A percentile compares a stretch with the other conserved stretches of the same genome.
Evolutionary conservation across 345 rosid genomes (phyloP).

Genomic region (Citrus mangshanensis): DNA sequence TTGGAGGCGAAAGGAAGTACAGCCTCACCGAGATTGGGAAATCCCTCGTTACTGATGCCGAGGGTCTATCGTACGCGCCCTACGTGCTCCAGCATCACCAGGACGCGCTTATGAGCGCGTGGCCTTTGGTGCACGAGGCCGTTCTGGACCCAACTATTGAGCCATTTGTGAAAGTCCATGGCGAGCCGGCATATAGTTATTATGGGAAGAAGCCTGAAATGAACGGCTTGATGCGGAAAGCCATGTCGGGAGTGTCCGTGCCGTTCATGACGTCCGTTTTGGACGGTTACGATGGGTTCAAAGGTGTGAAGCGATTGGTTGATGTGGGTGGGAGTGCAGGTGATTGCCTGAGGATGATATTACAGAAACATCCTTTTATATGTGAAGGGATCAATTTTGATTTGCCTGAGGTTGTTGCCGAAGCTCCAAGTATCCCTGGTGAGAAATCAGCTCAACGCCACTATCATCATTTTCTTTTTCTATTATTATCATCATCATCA

Average conservation of each 20-base stretch:
- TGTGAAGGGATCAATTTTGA: slow-evolving; percentile 76
- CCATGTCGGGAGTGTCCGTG: slow-evolving; percentile 89
- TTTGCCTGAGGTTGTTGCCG: slow-evolving; percentile 79
- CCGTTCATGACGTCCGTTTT: slow-evolving; percentile 78
- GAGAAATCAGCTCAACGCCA: neutral
- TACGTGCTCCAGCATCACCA: slow-evolving; percentile 96
- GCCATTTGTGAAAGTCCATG: slow-evolving; percentile 75
- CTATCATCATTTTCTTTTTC: too few species aligned
- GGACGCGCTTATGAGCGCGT: slow-evolving; percentile 75
- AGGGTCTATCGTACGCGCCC: slow-evolving; percentile 70
- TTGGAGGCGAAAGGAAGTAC: slow-evolving; percentile 46
- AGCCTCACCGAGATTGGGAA: slow-evolving; percentile 71
- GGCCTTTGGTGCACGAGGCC: slow-evolving; percentile 81
- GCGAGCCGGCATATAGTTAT: slow-evolving; percentile 62
- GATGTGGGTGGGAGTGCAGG: slow-evolving; percentile 98
- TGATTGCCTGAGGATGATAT: slow-evolving; percentile 84
- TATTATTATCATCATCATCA: too few species aligned
- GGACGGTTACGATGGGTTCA: slow-evolving; percentile 68
- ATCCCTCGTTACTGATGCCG: slow-evolving; percentile 67
- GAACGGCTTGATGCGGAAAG: slow-evolving; percentile 81
- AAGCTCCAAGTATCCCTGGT: slow-evolving; percentile 72
- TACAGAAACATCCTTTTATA: slow-evolving; percentile 43
- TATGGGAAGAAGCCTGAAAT: slow-evolving; percentile 78
- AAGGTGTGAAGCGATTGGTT: slow-evolving; percentile 48
- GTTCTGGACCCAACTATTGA: slow-evolving; percentile 59